Base-by-base conservation (phyloP, 139 green algal species). In the Nannochloris sp. region DNA sequence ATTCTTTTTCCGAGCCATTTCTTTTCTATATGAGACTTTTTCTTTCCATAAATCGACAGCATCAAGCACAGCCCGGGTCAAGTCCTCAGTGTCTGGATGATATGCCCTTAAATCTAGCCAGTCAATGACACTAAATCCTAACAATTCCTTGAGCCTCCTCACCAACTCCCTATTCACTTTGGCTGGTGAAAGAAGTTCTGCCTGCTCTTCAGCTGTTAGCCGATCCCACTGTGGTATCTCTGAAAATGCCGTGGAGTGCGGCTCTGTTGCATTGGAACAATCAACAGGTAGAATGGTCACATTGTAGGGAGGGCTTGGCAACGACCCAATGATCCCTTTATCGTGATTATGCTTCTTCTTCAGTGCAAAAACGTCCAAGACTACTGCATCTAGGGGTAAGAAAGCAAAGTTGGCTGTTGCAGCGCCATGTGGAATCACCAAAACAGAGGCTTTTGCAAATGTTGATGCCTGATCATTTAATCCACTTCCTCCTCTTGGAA, bases 361-460 rank as follows among this genome's bases (percentile, higher is more conserved):
- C 0, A 66, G 36, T 21, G 60, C 60, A 66, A 23, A 25, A 7
- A 66, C 60, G 14, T 44, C 60, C n/a, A 66, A n/a, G 1, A 44
- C 60, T 25, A 66, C 60, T 24, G 60, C 60, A 57, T 54, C 60
- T 49, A 24, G 34, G 1, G 60, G 60, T 14, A 66, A 23, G 19
- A 66, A 66, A 44, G 16, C 37, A 19, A 66, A 54, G 21, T 66
- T 66, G 5, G 60, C 60, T 19, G 60, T 66, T 19, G 60, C 60
- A 14, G 60, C 60, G 21, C 60, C 60, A 53, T 66, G 60, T 15
- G 60, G 60, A 19, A 44, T 44, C 10, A 66, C 23, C 15, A 66
- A 11, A 12, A 66, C 34, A 19, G n/a, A 24, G 0, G 36, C 60
- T 19, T 43, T 31, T 23, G 36, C 60, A 66, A 66, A 66, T 19